Evolutionary conservation across 345 rosid species (phyloP).

Genomic region (Boechera stricta): DNA sequence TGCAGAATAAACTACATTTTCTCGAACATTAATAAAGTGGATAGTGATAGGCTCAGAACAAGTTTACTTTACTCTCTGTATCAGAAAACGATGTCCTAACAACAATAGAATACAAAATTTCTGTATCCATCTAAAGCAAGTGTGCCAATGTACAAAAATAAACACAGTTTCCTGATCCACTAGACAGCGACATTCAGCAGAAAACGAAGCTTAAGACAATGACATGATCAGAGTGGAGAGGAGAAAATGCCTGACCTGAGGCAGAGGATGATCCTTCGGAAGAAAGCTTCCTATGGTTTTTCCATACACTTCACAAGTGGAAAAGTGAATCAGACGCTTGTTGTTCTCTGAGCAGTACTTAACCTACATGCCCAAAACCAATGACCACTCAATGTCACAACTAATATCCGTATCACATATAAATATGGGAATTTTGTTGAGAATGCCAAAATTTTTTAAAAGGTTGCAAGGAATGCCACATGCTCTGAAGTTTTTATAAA

Average conservation of each 20-base stretch:
- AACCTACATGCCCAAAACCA: slow-evolving; percentile 53
- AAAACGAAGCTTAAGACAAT: not conserved
- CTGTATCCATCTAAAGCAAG: not conserved
- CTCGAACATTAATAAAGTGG: not conserved
- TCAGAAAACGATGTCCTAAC: slow-evolving; percentile 10
- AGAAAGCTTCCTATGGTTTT: slow-evolving; percentile 97
- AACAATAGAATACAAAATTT: not conserved
- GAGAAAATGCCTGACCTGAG: slow-evolving; percentile 61
- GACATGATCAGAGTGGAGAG: slow-evolving; percentile 35
- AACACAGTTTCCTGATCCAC: slow-evolving; percentile 12
- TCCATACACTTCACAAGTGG: slow-evolving; percentile 99
- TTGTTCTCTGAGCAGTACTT: slow-evolving; percentile 98
- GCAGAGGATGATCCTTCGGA: slow-evolving; percentile 95
- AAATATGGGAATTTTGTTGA: not conserved
- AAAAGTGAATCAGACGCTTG: slow-evolving; percentile 98
- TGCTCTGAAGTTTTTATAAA: too few relatives aligned
- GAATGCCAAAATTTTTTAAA: too few relatives aligned
- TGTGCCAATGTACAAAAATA: not conserved
- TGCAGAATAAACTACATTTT: slow-evolving; percentile 4
- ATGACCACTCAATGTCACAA: slow-evolving; percentile 43
- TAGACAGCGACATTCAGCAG: slow-evolving; percentile 19
- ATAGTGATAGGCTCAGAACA: not conserved
- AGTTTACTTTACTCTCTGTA: not conserved
- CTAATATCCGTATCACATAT: not conserved
- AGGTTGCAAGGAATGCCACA: too few relatives aligned